Evolutionary conservation across 345 rosid species (phyloP).

Genomic region (Physaria fendleri): DNA sequence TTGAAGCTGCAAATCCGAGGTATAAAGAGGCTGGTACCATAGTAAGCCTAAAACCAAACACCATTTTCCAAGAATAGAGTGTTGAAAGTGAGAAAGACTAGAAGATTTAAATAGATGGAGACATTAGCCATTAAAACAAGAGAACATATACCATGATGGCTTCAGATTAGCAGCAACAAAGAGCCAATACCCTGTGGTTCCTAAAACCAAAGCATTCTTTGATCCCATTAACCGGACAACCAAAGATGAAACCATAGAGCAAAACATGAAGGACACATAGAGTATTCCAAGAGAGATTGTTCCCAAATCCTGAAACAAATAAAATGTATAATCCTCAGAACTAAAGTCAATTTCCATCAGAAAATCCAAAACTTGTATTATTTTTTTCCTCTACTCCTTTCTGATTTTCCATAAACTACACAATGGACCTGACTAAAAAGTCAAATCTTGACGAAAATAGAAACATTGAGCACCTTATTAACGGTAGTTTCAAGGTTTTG

Average conservation of each 20-base stretch:
- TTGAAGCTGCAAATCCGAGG: constrained; percentile 86
- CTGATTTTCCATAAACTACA: neutral
- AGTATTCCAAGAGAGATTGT: constrained; percentile 82
- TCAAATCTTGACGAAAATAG: neutral
- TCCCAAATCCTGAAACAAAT: constrained; percentile 59
- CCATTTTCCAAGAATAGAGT: neutral
- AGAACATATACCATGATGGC: constrained; percentile 59
- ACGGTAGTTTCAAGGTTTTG: constrained; percentile 87
- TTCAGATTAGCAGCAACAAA: constrained; percentile 81
- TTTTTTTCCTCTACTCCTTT: neutral
- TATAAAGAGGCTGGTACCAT: constrained; percentile 83
- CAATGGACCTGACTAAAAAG: neutral
- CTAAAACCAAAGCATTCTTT: constrained; percentile 75
- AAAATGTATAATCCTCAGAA: neutral
- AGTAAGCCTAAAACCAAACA: constrained; percentile 49
- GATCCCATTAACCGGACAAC: constrained; percentile 77
- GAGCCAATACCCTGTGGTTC: constrained; percentile 88
- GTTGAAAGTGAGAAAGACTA: neutral
- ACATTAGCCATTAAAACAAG: neutral
- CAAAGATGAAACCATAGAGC: constrained; percentile 74
- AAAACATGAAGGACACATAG: constrained; percentile 75
- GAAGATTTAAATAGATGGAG: neutral
- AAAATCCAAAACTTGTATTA: neutral
- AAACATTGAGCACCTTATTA: constrained; percentile 41
- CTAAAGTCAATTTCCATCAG: neutral